Conservation (phyloP, 805 yeast genomes). For the Torulaspora quercuum region DNA sequence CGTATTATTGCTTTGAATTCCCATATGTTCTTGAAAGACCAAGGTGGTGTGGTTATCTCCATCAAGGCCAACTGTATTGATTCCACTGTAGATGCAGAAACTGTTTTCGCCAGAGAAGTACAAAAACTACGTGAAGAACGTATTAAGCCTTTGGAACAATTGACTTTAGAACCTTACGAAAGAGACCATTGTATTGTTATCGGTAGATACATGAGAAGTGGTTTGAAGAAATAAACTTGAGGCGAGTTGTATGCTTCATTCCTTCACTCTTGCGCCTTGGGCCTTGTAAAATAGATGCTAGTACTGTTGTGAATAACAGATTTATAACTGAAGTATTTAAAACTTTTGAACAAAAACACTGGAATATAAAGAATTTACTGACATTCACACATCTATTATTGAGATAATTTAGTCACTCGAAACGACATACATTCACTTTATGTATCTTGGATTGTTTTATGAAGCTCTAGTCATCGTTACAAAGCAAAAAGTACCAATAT, state of each 20-base stretch:
- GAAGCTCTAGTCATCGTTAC: too few species aligned
- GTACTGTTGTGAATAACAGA: conserved; percentile 8
- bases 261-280: conserved; percentile 12
- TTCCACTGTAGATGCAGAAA: conserved; percentile 98
- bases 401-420: too few species aligned
- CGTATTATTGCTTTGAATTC: conserved; percentile 98
- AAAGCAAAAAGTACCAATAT: too few species aligned
- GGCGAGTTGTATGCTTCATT: conserved; percentile 1
- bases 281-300: conserved; percentile 20
- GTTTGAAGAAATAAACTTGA: conserved; percentile 41
- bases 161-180: conserved; percentile 98
- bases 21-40: conserved; percentile 95
- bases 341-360: conserved; percentile 6
- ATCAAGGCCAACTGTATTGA: conserved; percentile 99
- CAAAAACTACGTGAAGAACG: conserved; percentile 98
- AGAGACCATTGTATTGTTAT: conserved; percentile 99
- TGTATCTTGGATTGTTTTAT: too few species aligned
- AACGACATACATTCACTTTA: too few species aligned
- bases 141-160: conserved; percentile 96
- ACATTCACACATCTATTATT: too few species aligned
- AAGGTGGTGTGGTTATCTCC: conserved; percentile 97
- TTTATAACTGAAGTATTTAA: conserved; percentile 7
- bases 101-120: conserved; percentile 98
- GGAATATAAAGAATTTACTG: neutral
- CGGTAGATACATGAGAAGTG: conserved; percentile 94